phyloP scores from a whole-genome alignment of 2,329 filamentous ascomycete genomes.

The Phialophora verrucosa region DNA sequence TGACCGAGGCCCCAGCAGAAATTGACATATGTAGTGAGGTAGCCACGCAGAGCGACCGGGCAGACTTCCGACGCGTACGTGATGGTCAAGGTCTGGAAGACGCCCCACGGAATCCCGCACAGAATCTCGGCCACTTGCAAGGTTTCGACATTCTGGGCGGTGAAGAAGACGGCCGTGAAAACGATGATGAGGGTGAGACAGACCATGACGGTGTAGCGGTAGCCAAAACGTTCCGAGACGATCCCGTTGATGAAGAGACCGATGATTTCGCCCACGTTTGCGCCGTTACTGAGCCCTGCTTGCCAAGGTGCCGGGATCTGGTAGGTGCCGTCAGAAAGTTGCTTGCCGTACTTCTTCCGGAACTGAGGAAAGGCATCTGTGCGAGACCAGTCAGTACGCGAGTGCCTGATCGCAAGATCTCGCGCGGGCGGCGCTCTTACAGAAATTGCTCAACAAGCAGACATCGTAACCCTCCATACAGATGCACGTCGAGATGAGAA shows the following conservation, averaged over 20 bases:
- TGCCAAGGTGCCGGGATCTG: constrained; percentile 44
- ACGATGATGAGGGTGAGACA: constrained; percentile 54
- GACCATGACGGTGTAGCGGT: constrained; percentile 57
- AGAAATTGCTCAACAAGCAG: constrained; percentile 56
- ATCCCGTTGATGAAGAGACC: constrained; percentile 59
- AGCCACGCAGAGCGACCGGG: constrained; percentile 52
- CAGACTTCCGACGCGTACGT: constrained; percentile 57
- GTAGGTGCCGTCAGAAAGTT: constrained; percentile 40
- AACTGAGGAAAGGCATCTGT: constrained; percentile 45
- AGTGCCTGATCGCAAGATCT: background rate
- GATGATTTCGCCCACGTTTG: constrained; percentile 47
- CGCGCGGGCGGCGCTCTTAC: constrained; percentile 6
- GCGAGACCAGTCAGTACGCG: background rate
- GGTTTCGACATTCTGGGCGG: constrained; percentile 54
- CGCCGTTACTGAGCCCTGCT: constrained; percentile 43
- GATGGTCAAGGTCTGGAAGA: constrained; percentile 57
- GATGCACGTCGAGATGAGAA: constrained; percentile 88
- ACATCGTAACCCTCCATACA: constrained; percentile 78
- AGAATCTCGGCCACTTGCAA: constrained; percentile 59
- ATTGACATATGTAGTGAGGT: constrained; percentile 53
- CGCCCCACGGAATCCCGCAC: constrained; percentile 58
- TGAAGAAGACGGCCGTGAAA: constrained; percentile 60
- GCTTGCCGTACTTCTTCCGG: constrained; percentile 43
- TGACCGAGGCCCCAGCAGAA: constrained; percentile 52
- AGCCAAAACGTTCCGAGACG: constrained; percentile 59